These are phyloP conservation scores for Lachancea lanzarotensis DNA, from an alignment of 805 yeast species.

Conservation along the genomic window DNA sequence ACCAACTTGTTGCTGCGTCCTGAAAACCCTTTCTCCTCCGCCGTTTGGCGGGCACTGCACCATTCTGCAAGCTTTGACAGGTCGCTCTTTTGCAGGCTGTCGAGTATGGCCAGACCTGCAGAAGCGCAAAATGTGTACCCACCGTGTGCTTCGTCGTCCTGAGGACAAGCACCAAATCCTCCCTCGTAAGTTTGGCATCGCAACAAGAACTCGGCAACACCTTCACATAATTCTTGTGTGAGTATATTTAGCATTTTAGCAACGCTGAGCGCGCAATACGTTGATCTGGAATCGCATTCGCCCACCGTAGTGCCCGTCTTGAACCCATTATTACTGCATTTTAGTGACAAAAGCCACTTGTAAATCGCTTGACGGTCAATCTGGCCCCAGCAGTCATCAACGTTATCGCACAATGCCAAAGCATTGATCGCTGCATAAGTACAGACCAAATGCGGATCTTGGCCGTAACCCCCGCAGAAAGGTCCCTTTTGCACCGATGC, in stretches of 20 bases:
- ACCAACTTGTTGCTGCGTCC: constrained; percentile 93
- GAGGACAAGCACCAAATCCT: constrained; percentile 81
- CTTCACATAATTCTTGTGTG: constrained; percentile 51
- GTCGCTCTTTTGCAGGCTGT: constrained; percentile 39
- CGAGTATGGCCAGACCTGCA: constrained; percentile 50
- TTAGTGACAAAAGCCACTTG: constrained; percentile 59
- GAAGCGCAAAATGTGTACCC: constrained; percentile 92
- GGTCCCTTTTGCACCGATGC: constrained; percentile 47
- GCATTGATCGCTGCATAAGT: constrained; percentile 72
- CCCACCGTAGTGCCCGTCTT: constrained; percentile 42
- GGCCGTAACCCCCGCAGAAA: constrained; percentile 80
- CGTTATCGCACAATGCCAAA: constrained; percentile 46
- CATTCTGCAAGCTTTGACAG: constrained; percentile 52
- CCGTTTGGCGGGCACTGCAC: constrained; percentile 63
- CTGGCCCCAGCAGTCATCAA: constrained; percentile 34
- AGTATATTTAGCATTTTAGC: constrained; percentile 59
- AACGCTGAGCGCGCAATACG: constrained; percentile 75
- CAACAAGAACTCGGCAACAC: constrained; percentile 53
- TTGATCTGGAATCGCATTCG: constrained; percentile 79
- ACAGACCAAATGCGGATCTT: constrained; percentile 77
- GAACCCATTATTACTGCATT: constrained; percentile 69
- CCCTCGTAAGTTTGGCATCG: constrained; percentile 90
- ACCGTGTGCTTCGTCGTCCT: constrained; percentile 86
- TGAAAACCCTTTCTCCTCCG: constrained; percentile 75
- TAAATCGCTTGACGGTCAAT: constrained; percentile 46